These are phyloP conservation scores for Blastosporella zonata DNA, from an alignment of 1,284 basidiomycete species.

Conservation along the genomic window DNA sequence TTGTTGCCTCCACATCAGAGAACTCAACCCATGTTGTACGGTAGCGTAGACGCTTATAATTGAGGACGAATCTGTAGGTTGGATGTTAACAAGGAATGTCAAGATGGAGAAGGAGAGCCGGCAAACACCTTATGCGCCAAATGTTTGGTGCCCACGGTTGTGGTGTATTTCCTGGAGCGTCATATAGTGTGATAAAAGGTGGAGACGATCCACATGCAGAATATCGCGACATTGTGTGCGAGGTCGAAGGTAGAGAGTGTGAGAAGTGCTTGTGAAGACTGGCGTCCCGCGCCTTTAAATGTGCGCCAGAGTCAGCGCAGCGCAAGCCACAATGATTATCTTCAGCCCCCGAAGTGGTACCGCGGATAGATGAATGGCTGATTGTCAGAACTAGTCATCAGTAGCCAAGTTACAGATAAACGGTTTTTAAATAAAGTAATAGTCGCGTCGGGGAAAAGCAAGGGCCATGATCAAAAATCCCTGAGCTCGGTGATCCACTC, in stretches of 20 bases:
- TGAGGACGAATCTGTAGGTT: slow-evolving; percentile 56
- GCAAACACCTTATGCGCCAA: slow-evolving; percentile 46
- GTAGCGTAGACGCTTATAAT: slow-evolving; percentile 68
- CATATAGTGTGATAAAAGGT: slow-evolving; percentile 62
- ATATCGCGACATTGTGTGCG: slow-evolving; percentile 19
- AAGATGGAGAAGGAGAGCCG: neutral
- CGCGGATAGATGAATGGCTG: slow-evolving; percentile 6
- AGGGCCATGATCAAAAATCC: slow-evolving; percentile 1
- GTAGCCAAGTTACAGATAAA: slow-evolving; percentile 8
- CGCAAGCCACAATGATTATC: neutral
- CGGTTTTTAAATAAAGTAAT: slow-evolving; percentile 8
- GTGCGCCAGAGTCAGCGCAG: slow-evolving; percentile 2
- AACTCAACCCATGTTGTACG: slow-evolving; percentile 68
- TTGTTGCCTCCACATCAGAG: slow-evolving; percentile 58
- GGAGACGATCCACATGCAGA: slow-evolving; percentile 24
- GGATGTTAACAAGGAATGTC: neutral
- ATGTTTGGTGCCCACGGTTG: slow-evolving; percentile 74
- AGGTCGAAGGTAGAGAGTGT: neutral
- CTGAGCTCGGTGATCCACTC: neutral
- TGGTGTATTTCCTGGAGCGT: slow-evolving; percentile 54
- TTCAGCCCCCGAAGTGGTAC: neutral
- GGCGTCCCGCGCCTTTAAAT: slow-evolving; percentile 2
- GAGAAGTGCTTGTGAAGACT: neutral
- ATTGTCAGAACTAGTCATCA: slow-evolving; percentile 22
- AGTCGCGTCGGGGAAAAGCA: slow-evolving; percentile 6